These are phyloP conservation scores for Marchantia paleacea DNA, from an alignment of 225 moss, liverwort and hornwort species.

Conservation along the genomic window DNA sequence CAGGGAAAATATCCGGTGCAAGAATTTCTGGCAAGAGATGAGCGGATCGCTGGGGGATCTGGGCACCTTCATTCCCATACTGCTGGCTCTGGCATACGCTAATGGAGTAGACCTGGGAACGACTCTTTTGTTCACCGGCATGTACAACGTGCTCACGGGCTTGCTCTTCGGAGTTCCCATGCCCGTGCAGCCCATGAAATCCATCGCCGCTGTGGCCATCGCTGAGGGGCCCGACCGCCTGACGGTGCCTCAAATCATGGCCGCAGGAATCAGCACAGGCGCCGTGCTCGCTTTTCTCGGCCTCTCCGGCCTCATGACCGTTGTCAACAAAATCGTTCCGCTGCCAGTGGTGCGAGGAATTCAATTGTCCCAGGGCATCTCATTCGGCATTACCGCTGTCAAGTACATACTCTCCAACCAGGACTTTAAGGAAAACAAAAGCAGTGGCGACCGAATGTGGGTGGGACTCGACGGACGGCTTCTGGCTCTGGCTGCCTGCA, in stretches of 20 bases:
- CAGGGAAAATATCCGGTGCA: constrained; percentile 44
- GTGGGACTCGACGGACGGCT: constrained; percentile 62
- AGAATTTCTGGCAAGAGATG: constrained; percentile 52
- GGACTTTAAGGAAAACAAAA: constrained; percentile 53
- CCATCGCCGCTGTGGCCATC: constrained; percentile 81
- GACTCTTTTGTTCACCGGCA: constrained; percentile 73
- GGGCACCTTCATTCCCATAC: constrained; percentile 75
- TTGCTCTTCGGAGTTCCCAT: constrained; percentile 76
- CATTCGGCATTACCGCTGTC: constrained; percentile 68
- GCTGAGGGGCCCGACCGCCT: constrained; percentile 59
- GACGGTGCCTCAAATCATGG: constrained; percentile 85
- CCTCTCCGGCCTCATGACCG: constrained; percentile 64
- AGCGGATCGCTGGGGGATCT: constrained; percentile 85
- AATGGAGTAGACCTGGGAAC: constrained; percentile 74
- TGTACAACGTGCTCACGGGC: constrained; percentile 75
- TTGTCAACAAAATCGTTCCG: constrained; percentile 65
- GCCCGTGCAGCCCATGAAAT: constrained; percentile 97
- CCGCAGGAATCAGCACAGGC: constrained; percentile 67
- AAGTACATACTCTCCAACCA: constrained; percentile 72
- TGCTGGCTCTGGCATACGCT: constrained; percentile 68
- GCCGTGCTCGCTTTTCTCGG: constrained; percentile 59
- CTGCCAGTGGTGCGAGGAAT: constrained; percentile 69
- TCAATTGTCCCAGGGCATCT: constrained; percentile 75
- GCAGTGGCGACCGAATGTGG: constrained; percentile 52
- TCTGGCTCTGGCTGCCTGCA: constrained; percentile 57